Evolutionary conservation across 1,284 basidiomycete genomes (phyloP).

Genomic region (Abortiporus biennis): DNA sequence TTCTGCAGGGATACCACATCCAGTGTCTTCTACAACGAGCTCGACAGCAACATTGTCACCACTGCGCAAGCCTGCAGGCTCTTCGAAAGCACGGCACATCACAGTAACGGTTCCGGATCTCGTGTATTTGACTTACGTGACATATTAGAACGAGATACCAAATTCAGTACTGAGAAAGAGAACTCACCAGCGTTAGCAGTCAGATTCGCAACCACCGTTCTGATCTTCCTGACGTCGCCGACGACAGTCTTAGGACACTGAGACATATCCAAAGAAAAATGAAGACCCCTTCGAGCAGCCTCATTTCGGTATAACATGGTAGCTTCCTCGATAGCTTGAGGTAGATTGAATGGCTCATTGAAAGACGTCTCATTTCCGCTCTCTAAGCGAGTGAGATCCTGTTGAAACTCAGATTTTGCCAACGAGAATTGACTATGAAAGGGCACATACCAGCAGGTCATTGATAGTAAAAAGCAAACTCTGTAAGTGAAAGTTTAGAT

Average conservation of each 20-base stretch:
- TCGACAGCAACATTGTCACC: conserved; percentile 55
- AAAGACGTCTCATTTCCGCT: conserved; percentile 77
- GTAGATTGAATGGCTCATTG: conserved; percentile 79
- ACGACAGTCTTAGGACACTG: conserved; percentile 56
- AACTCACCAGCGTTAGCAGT: conserved; percentile 72
- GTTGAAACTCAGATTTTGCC: not conserved
- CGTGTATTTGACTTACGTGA: conserved; percentile 78
- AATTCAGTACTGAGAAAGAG: not conserved
- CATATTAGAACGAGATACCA: conserved; percentile 4
- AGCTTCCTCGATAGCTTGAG: conserved; percentile 64
- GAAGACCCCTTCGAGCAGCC: conserved; percentile 59
- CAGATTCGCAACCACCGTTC: conserved; percentile 78
- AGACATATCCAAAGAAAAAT: conserved; percentile 55
- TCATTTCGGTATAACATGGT: conserved; percentile 63
- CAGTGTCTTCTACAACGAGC: conserved; percentile 74
- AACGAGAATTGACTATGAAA: not conserved
- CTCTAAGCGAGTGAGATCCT: conserved; percentile 81
- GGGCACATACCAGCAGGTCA: conserved; percentile 67
- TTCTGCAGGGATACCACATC: conserved; percentile 67
- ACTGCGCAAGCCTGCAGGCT: conserved; percentile 44
- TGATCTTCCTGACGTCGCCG: conserved; percentile 72
- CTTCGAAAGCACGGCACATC: conserved; percentile 47
- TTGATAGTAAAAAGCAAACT: conserved; percentile 81
- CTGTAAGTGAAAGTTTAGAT: conserved; percentile 25
- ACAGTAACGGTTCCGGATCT: conserved; percentile 60